These are phyloP conservation scores for Dioscorea dumetorum DNA, from an alignment of 106 monocot genomes.

Conservation along the genomic window DNA sequence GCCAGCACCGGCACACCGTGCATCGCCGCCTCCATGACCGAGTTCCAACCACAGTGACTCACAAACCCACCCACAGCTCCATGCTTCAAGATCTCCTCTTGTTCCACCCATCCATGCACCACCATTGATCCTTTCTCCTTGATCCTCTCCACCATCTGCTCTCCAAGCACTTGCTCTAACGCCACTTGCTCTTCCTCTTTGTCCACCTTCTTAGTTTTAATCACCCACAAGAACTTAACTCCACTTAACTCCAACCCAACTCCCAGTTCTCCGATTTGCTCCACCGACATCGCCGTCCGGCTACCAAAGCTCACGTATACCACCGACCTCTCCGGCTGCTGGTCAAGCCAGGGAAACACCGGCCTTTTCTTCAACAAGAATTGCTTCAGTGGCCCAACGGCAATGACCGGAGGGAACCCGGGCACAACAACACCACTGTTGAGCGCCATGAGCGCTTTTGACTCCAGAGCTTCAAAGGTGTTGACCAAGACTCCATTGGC, in stretches of 20 bases:
- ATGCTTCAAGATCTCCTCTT: slow-evolving; percentile 10
- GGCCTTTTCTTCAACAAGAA: too few species aligned
- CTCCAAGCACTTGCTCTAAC: slow-evolving; percentile 2
- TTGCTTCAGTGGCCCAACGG: slow-evolving; percentile 8
- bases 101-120: slow-evolving; percentile 11
- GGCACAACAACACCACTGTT: background rate
- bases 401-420: slow-evolving; percentile 8
- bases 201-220: slow-evolving; percentile 13
- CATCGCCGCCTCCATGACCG: slow-evolving; percentile 6
- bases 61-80: slow-evolving; percentile 13
- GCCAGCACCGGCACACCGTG: slow-evolving; percentile 2
- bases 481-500: slow-evolving; percentile 14
- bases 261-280: slow-evolving; percentile 10
- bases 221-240: slow-evolving; percentile 19
- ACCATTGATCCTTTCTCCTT: slow-evolving; percentile 1
- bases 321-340: slow-evolving; percentile 15
- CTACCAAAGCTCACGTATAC: slow-evolving; percentile 20
- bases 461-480: slow-evolving; percentile 12
- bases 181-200: slow-evolving; percentile 7
- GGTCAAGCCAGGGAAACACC: slow-evolving; percentile 9
- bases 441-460: slow-evolving; percentile 7
- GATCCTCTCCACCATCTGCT: slow-evolving; percentile 8
- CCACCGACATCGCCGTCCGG: slow-evolving; percentile 6
- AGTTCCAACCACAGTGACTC: slow-evolving; percentile 32
- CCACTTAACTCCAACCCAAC: slow-evolving; percentile 20